Percentiles rank a stretch among this genome's conserved stretches.
phyloP scores from a whole-genome alignment of 805 yeast species.

The Wickerhamomyces subpelliculosus region DNA sequence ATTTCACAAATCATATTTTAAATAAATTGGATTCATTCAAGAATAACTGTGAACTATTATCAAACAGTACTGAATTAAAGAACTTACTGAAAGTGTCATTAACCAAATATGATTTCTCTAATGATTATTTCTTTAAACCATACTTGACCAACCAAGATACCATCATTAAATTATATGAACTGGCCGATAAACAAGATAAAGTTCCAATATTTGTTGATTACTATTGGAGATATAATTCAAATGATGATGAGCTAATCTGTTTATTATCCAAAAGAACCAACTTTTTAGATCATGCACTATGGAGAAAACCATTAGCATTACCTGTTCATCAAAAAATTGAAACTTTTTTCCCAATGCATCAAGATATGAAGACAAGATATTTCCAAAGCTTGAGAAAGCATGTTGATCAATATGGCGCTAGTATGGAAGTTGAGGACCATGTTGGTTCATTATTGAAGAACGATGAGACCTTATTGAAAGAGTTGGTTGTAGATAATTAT shows the following conservation, averaged over 20 bases:
- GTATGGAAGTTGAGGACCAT: conserved; percentile 1
- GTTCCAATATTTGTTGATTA: conserved; percentile 15
- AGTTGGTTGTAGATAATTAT: conserved; percentile 14
- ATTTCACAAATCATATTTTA: conserved; percentile 21
- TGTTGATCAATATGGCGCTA: conserved; percentile 1
- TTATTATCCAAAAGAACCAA: conserved; percentile 8
- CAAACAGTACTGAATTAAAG: conserved; percentile 13
- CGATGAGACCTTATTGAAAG: conserved; percentile 6
- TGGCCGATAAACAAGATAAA: conserved; percentile 16
- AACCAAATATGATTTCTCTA: conserved; percentile 19
- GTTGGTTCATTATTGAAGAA: conserved; percentile 11
- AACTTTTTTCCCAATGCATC: conserved; percentile 1
- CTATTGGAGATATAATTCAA: conserved; percentile 13
- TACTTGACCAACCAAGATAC: conserved; percentile 29
- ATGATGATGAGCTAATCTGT: conserved; percentile 6
- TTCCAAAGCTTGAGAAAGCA: conserved; percentile 2
- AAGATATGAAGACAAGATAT: conserved; percentile 5
- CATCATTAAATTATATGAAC: conserved; percentile 25
- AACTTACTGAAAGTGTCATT: conserved; percentile 18
- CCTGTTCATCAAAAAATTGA: conserved; percentile 5
- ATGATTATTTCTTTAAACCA: conserved; percentile 21
- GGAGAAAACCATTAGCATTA: conserved; percentile 3
- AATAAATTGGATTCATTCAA: conserved; percentile 27
- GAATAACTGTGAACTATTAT: conserved; percentile 13
- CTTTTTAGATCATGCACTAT: conserved; percentile 7